Evolutionary conservation across 2,329 filamentous ascomycete genomes (phyloP).

Genomic region (Aspergillus felis): DNA sequence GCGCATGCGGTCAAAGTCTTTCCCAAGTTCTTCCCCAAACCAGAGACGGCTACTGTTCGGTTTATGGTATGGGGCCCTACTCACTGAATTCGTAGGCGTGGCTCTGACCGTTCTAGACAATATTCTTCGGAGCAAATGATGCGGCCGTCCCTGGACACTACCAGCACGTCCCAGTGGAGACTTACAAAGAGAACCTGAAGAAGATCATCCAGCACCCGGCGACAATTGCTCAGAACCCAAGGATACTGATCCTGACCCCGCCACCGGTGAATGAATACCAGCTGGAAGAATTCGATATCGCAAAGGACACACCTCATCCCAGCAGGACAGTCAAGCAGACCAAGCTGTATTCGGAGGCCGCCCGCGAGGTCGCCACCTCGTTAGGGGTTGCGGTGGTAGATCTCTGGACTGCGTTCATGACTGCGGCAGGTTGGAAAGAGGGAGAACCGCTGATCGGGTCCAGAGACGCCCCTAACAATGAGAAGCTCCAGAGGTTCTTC

Average conservation of each 20-base stretch:
- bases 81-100: constrained; percentile 1
- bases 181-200: constrained; percentile 69
- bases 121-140: constrained; percentile 91
- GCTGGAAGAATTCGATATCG: constrained; percentile 47
- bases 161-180: constrained; percentile 74
- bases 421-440: constrained; percentile 52
- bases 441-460: constrained; percentile 54
- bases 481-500: constrained; percentile 50
- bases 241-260: constrained; percentile 72
- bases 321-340: constrained; percentile 58
- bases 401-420: constrained; percentile 75
- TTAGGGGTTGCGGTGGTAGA: constrained; percentile 65
- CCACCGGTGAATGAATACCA: constrained; percentile 78
- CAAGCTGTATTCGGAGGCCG: constrained; percentile 63
- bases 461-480: constrained; percentile 55
- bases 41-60: constrained; percentile 47
- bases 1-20: constrained; percentile 67
- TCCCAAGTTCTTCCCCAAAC: constrained; percentile 66
- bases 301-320: constrained; percentile 47
- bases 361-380: constrained; percentile 57
- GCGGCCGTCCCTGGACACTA: constrained; percentile 63
- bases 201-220: constrained; percentile 68
- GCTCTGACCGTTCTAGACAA: constrained; percentile 47
- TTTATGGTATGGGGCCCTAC: constrained; percentile 36
- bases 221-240: constrained; percentile 66